Evolutionary conservation across 2,329 filamentous ascomycete species (phyloP), one percentile per base, ranked within the genome.

Genomic region (Colletotrichum cordylinicola): DNA sequence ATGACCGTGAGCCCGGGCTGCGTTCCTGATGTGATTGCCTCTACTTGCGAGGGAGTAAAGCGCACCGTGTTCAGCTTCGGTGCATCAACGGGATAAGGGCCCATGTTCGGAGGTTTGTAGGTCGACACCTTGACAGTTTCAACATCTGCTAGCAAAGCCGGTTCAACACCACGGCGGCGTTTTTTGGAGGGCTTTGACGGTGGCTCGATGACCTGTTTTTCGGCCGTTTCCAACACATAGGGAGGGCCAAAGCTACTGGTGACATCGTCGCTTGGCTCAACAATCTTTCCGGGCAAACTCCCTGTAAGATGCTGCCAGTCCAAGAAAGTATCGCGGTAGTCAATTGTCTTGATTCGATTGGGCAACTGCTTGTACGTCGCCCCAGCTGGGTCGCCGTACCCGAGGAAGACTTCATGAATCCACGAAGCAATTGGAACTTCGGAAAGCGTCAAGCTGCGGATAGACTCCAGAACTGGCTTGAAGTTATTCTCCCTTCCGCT

Each of bases 331-430:
- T 99, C 98, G 71, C 96, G 91, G 82, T 96, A 98, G 83, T 99
- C 96, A 69, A 99, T 88, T 71, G 91, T 94, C 80, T 92, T 92
- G 78, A 98, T 88, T 74, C 93, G 91, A 82, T 95, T 97, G 2
- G 94, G 87, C 18, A 99, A 86, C 67, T 95, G 93, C 78, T 94
- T 95, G 86, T 98, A 98, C 27, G 92, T 94, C 39, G 97, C 97
- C 74, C 94, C 93, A 35, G 95, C 91, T 74, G 97, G 96, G 84
- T 99, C 96, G 62, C 97, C 97, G 83, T 98, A 98, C 4, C 97
- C 97, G n/a, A 99, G 88, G 84, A 98, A 99, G 12, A 98, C 96
- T 79, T 98, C 97, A 81, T 98, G 95, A 58, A 99, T 89, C 97
- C 97, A 99, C 3, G 93, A 91, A 16, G 97, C 96, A 70, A 98